Evolutionary conservation across 78 protist genomes (phyloP).

Genomic region (Guillardia theta): DNA sequence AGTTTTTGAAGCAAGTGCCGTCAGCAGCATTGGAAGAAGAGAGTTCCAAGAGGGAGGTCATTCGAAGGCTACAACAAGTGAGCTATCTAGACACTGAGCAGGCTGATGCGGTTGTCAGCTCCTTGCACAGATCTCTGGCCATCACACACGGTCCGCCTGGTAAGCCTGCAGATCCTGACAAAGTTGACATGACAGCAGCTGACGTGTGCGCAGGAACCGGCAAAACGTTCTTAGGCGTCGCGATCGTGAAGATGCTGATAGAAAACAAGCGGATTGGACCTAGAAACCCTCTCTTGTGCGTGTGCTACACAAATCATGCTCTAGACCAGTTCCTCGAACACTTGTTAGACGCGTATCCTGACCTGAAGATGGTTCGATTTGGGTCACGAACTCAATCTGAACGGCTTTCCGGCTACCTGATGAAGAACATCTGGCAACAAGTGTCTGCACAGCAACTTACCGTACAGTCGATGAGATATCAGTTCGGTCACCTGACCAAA

Average conservation of each 20-base stretch:
- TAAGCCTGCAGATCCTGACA: no score
- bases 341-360: not conserved
- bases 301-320: slow-evolving; percentile 52
- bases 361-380: not conserved
- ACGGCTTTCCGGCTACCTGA: not conserved
- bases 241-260: not conserved
- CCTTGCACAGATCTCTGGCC: no score
- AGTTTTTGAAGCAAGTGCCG: no score
- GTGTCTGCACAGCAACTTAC: not conserved
- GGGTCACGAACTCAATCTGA: not conserved
- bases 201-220: not conserved
- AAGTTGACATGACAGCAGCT: not conserved
- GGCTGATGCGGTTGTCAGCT: no score
- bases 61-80: no score
- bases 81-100: no score
- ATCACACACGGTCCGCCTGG: no score
- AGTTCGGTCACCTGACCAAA: not conserved
- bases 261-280: not conserved
- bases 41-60: no score
- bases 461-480: not conserved
- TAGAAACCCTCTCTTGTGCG: not conserved
- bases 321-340: slow-evolving; percentile 1
- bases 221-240: not conserved
- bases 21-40: no score
- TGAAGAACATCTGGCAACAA: not conserved